Conservation (phyloP, 306 rosid genomes). For the Vigna unguiculata region DNA sequence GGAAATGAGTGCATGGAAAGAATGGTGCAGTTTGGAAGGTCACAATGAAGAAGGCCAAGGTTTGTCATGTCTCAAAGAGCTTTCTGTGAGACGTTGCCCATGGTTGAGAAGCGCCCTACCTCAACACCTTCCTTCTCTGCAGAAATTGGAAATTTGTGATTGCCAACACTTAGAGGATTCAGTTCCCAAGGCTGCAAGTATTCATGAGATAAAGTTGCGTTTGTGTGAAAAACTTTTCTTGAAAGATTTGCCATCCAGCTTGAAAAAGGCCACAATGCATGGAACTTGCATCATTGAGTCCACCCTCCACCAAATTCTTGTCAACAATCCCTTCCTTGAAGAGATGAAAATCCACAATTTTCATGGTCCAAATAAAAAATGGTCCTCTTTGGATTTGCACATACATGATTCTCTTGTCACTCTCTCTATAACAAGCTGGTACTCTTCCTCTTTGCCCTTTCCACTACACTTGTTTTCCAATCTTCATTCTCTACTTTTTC, state of each 20-base stretch:
- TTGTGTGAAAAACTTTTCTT: background rate
- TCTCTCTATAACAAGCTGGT: conserved; percentile 10
- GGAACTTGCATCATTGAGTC: background rate
- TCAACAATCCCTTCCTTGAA: conserved; percentile 13
- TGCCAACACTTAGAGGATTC: conserved; percentile 13
- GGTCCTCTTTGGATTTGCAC: background rate
- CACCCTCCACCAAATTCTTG: background rate
- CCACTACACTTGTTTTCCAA: background rate
- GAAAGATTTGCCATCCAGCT: conserved; percentile 13
- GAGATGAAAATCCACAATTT: background rate
- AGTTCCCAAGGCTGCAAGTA: background rate
- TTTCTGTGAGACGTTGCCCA: background rate
- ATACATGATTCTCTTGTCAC: background rate
- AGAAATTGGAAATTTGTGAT: background rate
- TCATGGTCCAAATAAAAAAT: background rate
- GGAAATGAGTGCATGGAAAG: conserved; percentile 28
- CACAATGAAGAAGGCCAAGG: background rate
- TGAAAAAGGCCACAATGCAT: background rate
- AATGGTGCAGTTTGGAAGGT: conserved; percentile 25
- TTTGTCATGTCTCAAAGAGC: conserved; percentile 31
- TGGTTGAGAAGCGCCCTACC: conserved; percentile 11
- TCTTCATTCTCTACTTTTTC: background rate
- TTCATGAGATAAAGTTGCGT: background rate
- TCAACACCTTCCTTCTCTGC: conserved; percentile 32
- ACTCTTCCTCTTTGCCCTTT: conserved; percentile 29